Evolutionary conservation across 1,139 yeast genomes (phyloP).

Genomic region (Meyerozyma sp.): DNA sequence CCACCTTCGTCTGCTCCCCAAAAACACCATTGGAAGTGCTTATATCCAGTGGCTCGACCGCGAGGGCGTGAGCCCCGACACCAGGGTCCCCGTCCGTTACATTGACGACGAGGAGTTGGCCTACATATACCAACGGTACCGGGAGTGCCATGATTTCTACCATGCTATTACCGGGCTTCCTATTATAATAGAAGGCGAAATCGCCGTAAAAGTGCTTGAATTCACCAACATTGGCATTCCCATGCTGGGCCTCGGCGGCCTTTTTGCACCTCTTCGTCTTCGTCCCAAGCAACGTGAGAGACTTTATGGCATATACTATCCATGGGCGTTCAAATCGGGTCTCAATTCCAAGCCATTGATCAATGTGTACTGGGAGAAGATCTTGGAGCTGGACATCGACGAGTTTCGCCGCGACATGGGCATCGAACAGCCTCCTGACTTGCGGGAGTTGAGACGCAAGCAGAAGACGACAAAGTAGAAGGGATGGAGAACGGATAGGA

Average conservation of each 20-base stretch:
- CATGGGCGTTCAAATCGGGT: slow-evolving; percentile 86
- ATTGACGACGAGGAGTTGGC: slow-evolving; percentile 91
- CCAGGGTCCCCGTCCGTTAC: slow-evolving; percentile 79
- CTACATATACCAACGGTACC: slow-evolving; percentile 82
- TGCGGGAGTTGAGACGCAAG: slow-evolving; percentile 55
- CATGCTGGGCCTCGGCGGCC: slow-evolving; percentile 90
- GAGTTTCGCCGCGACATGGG: slow-evolving; percentile 72
- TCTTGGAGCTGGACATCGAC: slow-evolving; percentile 65
- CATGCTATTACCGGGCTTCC: slow-evolving; percentile 92
- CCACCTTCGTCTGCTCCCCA: slow-evolving; percentile 54
- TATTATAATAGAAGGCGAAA: slow-evolving; percentile 90
- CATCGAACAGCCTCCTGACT: slow-evolving; percentile 70
- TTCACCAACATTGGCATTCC: slow-evolving; percentile 91
- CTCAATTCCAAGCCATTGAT: slow-evolving; percentile 69
- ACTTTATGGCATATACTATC: slow-evolving; percentile 66
- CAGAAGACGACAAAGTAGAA: slow-evolving; percentile 20
- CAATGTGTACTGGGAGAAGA: slow-evolving; percentile 90
- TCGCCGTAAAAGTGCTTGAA: slow-evolving; percentile 88
- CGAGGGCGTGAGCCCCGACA: slow-evolving; percentile 92
- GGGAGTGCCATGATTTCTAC: slow-evolving; percentile 96
- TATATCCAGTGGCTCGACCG: slow-evolving; percentile 78
- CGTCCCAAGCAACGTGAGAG: slow-evolving; percentile 49
- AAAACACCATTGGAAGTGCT: slow-evolving; percentile 70
- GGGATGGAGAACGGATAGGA: too few species aligned
- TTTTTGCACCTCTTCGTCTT: slow-evolving; percentile 71